Evolutionary conservation across 2,329 filamentous ascomycete species (phyloP), one percentile per base, ranked within the genome.

Genomic region (Fusarium euwallaceae): DNA sequence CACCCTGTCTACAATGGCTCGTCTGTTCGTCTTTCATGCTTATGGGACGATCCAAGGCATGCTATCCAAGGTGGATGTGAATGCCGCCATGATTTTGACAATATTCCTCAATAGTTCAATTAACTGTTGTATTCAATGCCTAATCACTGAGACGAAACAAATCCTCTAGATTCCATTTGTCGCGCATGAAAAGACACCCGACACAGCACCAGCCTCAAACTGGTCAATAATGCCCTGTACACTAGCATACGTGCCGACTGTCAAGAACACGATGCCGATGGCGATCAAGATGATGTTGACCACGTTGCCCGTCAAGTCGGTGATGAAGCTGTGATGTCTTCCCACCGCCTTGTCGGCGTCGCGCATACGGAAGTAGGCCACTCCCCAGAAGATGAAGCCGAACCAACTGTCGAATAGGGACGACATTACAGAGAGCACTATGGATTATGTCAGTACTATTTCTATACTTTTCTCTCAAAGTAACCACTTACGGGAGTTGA

Each of bases 341-440:
- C 88, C 87, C 36, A 89, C 87, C 1, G 86, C 83, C 3, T 87
- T 80, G 8, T 94, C 92, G 2, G 89, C 92, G 22, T 85, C 85
- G 58, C 93, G 88, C 93, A 96, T 94, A 66, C 93, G 89, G 79
- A 95, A 89, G 80, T 94, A 96, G 1, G 93, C 94, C 2, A 94
- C 89, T 14, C 93, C 94, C 94, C 94, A 98, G 87, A 98, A 98
- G 80, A 98, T 97, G 87, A 98, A 98, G 27, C 95, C 95, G 78
- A 96, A 96, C 88, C 95, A 96, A 64, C 93, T 96, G 84, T 98
- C 95, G 80, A 98, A 98, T 2, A 98, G 89, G 5, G 94, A 94
- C n/a, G 92, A 93, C 92, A 95, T 94, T 71, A 95, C 86, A 6
- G 91, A 92, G n/a, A 91, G 83, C 3, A 92, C 88, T 89, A 43